Evolutionary conservation across 1,284 basidiomycete species (phyloP).

Genomic region (Phellinidium pouzarii): DNA sequence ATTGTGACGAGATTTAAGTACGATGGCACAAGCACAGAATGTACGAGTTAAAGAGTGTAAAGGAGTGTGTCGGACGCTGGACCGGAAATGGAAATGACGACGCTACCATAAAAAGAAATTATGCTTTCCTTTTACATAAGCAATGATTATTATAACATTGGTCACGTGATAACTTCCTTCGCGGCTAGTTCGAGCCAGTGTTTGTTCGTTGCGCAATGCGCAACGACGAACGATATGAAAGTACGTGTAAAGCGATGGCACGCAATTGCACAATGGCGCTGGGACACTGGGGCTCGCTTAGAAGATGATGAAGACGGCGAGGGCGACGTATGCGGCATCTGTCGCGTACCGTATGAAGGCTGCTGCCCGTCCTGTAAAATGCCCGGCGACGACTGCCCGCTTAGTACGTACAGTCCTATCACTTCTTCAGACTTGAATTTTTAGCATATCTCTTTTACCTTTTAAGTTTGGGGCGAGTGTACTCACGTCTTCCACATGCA

Average conservation of each 20-base stretch:
- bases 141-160: too few relatives aligned
- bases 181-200: too few relatives aligned
- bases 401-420: slow-evolving; percentile 61
- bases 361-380: slow-evolving; percentile 92
- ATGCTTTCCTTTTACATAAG: too few relatives aligned
- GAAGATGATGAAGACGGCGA: slow-evolving; percentile 40
- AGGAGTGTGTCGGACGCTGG: too few relatives aligned
- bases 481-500: slow-evolving; percentile 95
- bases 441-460: neutral
- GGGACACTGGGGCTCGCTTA: slow-evolving; percentile 57
- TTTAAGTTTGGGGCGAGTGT: slow-evolving; percentile 93
- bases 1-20: slow-evolving; percentile 22
- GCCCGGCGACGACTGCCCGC: slow-evolving; percentile 93
- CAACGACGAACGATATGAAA: slow-evolving; percentile 47
- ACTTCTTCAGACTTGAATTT: neutral
- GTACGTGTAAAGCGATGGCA: slow-evolving; percentile 77
- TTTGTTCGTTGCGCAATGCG: neutral
- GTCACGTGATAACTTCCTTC: too few relatives aligned
- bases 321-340: slow-evolving; percentile 91
- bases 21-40: neutral
- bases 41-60: too few relatives aligned
- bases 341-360: slow-evolving; percentile 84
- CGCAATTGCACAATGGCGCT: slow-evolving; percentile 82
- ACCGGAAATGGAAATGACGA: too few relatives aligned
- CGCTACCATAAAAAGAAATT: too few relatives aligned